Base-by-base conservation (phyloP, 345 rosid genomes). In the Cochlearia excelsa region DNA sequence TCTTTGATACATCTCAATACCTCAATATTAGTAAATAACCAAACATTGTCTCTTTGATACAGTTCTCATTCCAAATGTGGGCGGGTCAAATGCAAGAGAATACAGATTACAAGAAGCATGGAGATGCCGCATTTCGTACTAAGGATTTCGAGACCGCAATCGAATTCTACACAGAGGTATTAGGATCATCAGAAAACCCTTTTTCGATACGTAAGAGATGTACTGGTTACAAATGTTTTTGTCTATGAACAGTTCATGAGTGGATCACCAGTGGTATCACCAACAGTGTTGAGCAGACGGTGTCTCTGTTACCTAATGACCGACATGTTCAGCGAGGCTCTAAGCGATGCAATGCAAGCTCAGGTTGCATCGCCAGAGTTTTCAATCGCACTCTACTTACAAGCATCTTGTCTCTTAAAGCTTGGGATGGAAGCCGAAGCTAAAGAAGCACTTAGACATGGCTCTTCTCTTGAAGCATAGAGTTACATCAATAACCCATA, bases 1-100 rank as follows among this genome's bases (percentile, higher is more conserved):
- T 56, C 11, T 30, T 43, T 39, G 61, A 23, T 26, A 46, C 34
- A 55, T 31, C 54, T 37, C 59, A 50, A 35, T 11, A 34, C 31
- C 51, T 26, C 54, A 41, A 8, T 49, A 9, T 11, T 47, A 43
- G 38, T 3, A 27, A 9, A 11, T 3, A 9, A 46, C 26, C 9
- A 23, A 23, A 31, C 6, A 29, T 46, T 71, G 76, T 16, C 23
- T 16, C 23, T 16, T 16, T 16, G 23, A 16, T 16, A 16, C 77
- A 87, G 95, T 90, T 87, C 63, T 93, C 99, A 65, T 93, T 93
- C 59, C 99, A 93, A 80, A 77, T 93, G 94, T 93, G 99, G 99
- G 85, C 99, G 56, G 81, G 73, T 75, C 88, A 78, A 75, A 81
- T 93, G 95, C 99, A 89, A 75, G 97, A 93, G 68, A 86, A 95